Evolutionary conservation across 129 eudicot species (phyloP), one percentile per base, ranked within the genome.

Genomic region (Chrysanthemum makinoi): DNA sequence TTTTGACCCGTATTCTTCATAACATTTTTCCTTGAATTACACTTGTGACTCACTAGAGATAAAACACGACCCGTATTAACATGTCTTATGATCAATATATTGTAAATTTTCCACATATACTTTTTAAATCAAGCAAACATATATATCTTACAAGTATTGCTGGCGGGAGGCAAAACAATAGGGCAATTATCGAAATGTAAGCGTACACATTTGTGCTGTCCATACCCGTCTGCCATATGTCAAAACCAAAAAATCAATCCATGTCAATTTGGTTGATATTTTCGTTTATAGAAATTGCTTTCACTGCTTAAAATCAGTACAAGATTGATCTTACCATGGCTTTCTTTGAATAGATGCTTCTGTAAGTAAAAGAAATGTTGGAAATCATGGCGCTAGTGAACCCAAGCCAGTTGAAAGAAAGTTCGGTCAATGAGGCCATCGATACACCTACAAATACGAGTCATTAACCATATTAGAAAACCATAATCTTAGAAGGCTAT

Each of bases 391-490:
- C 89, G 26, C 89, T 85, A 8, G 77, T 75, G 74, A 85, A 85
- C 58, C 89, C 89, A 74, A 82, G 75, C 89, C 89, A 85, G 71
- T 85, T 85, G 84, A 85, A 85, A 39, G 89, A 85, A 54, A 85
- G 86, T 55, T 85, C 89, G 33, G 89, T 85, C 72, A 85, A 39
- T 56, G 89, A 85, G 55, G 89, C 89, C 86, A 85, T 85, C 9
- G 89, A 85, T 28, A 85, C 89, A 81, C 89, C 89, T 85, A 57
- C 35, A 16, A 3, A 66, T 20, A 78, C 17, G 55, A 39, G 2
- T 6, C 44, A 4, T 39, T 39, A 4, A 39, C 6, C 6, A 4
- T 39, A 4, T 39, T 33, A 33, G 39, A 33, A 33, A 33, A 33
- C 39, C 39, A 33, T 33, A 33, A 33, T 33, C 0, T 3, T 33